phyloP scores from a whole-genome alignment of 2,329 filamentous ascomycete species.

The Lecanoromycetidae sp. region DNA sequence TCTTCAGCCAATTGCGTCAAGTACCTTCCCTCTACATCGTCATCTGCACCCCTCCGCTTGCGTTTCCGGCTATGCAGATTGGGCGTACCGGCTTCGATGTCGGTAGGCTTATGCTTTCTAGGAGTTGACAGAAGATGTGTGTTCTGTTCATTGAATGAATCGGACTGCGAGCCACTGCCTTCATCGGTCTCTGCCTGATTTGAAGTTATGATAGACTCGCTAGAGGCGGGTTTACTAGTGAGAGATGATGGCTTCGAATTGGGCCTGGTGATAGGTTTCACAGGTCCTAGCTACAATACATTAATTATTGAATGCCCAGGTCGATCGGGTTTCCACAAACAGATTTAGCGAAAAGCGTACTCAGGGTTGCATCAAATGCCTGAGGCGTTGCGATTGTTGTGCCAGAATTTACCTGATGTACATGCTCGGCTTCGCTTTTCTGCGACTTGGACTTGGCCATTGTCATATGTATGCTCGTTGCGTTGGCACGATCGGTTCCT shows the following conservation, averaged over 20 bases:
- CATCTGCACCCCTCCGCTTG: slow-evolving; percentile 41
- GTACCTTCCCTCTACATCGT: slow-evolving; percentile 33
- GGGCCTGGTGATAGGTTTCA: background rate
- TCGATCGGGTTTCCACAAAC: background rate
- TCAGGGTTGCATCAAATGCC: background rate
- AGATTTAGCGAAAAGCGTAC: slow-evolving; percentile 2
- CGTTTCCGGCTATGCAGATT: slow-evolving; percentile 32
- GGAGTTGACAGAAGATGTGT: background rate
- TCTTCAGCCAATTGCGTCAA: slow-evolving; percentile 34
- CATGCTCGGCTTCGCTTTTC: background rate
- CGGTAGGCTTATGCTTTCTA: background rate
- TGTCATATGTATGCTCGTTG: background rate
- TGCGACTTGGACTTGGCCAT: background rate
- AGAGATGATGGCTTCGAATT: background rate
- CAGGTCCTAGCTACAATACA: background rate
- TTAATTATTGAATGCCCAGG: background rate
- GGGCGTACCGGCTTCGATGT: background rate
- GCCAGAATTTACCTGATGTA: background rate
- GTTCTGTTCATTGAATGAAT: background rate
- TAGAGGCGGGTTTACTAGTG: background rate
- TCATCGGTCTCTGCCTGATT: background rate
- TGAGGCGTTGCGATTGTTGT: background rate
- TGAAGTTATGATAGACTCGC: background rate
- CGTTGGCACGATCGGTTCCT: too few relatives aligned
- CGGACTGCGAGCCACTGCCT: background rate